These are phyloP conservation scores for Lophiotrema nucula DNA, from an alignment of 495 filamentous ascomycete genomes.

Conservation along the genomic window DNA sequence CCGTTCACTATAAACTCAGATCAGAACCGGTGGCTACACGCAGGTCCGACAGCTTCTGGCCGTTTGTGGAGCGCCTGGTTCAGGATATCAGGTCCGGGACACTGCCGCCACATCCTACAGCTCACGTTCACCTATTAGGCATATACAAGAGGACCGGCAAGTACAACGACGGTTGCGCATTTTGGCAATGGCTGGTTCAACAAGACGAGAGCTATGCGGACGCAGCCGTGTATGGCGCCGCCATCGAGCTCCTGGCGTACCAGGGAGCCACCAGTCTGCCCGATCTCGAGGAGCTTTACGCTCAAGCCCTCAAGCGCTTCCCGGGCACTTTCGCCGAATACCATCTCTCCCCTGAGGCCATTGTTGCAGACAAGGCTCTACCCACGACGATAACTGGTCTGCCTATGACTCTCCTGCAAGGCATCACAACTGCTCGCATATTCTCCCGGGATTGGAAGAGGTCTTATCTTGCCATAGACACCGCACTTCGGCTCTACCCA, in stretches of 20 bases:
- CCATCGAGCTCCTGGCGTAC: slow-evolving; percentile 49
- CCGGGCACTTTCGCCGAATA: slow-evolving; percentile 43
- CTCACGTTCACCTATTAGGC: slow-evolving; percentile 47
- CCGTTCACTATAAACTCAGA: slow-evolving; percentile 13
- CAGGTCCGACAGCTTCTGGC: background rate
- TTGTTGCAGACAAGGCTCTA: slow-evolving; percentile 38
- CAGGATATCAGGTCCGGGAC: slow-evolving; percentile 36
- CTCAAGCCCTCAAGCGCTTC: slow-evolving; percentile 44
- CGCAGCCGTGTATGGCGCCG: slow-evolving; percentile 47
- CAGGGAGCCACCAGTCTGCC: slow-evolving; percentile 37
- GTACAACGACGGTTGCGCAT: slow-evolving; percentile 41
- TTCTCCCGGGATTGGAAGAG: slow-evolving; percentile 46
- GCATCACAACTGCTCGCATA: slow-evolving; percentile 49
- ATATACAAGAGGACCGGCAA: slow-evolving; percentile 46
- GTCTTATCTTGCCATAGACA: slow-evolving; percentile 51
- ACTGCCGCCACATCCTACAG: slow-evolving; percentile 42
- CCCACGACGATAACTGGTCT: slow-evolving; percentile 36
- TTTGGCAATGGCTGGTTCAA: slow-evolving; percentile 47
- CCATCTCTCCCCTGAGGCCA: slow-evolving; percentile 43
- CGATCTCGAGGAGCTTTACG: slow-evolving; percentile 45
- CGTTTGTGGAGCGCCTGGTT: slow-evolving; percentile 38
- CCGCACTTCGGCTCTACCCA: slow-evolving; percentile 48
- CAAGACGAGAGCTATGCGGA: slow-evolving; percentile 42
- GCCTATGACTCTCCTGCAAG: slow-evolving; percentile 47
- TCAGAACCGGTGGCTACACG: background rate